Base-by-base conservation (phyloP, 2,329 filamentous ascomycete species). In the Colletotrichum higginsianum region DNA sequence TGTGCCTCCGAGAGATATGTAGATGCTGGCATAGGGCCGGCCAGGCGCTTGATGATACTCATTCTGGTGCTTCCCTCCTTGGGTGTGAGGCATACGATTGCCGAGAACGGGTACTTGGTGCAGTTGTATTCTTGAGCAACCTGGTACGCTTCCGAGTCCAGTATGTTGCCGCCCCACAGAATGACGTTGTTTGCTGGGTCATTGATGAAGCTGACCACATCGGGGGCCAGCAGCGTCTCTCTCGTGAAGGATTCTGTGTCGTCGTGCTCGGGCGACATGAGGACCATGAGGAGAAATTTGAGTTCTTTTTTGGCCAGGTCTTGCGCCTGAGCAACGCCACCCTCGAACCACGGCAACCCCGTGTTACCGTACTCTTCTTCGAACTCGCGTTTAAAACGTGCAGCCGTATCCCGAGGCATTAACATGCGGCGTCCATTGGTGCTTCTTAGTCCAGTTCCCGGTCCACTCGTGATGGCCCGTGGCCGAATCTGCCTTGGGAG, bases 121-220 rank as follows among this genome's bases (percentile, higher is more conserved):
- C 94, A 96, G 76, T 92, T 92, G 74, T 98, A 90, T 56, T 95
- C 94, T 15, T 90, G 88, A n/a, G 95, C 91, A 50, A 98, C 94
- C 80, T 98, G 95, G 81, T 97, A 98, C 6, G 96, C 94, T 83
- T 99, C 96, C 3, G 94, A 93, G 80, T 99, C 96, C 74, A 95
- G 90, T 0, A 98, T 93, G 76, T 95, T 98, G 57, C 96, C 96
- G 50, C 93, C 94, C 96, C 96, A 99, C 3, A 99, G 82, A 46
- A 98, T 85, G 40, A 98, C 89, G 78, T 96, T 93, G 81, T 95
- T 95, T 44, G 86, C 82, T 0, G 93, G 89, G 71, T 96, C 89
- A 74, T 90, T 92, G 76, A 98, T 81, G 77, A 94, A 97, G 7
- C 87, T 84, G 13, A 91, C 86, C 3, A 98, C 91, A 53, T 95